Conservation (phyloP, 1,284 basidiomycete genomes). For the Naganishia sp. region DNA sequence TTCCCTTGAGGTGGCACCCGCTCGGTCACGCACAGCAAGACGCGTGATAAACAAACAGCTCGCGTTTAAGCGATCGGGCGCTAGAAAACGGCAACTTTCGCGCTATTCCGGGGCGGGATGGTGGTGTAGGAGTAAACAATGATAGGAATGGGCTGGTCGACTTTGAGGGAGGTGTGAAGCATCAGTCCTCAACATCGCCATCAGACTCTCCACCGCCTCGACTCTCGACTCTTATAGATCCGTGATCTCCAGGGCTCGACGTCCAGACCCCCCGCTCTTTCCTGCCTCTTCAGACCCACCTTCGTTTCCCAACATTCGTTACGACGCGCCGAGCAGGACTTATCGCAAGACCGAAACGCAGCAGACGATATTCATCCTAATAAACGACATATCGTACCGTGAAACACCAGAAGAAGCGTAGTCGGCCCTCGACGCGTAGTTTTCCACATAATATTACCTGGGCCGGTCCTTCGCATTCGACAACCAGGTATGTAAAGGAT, state of each 20-base stretch:
- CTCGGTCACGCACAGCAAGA: too few species aligned
- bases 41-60: too few species aligned
- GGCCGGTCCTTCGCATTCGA: slow-evolving; percentile 9
- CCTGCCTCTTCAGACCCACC: neutral
- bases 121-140: too few species aligned
- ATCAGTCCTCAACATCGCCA: too few species aligned
- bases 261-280: neutral
- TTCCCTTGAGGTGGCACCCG: too few species aligned
- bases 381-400: neutral
- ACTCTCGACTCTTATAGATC: slow-evolving; percentile 2
- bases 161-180: too few species aligned
- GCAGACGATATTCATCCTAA: neutral
- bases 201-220: too few species aligned
- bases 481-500: neutral
- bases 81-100: too few species aligned
- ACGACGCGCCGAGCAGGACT: slow-evolving; percentile 4
- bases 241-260: slow-evolving; percentile 26
- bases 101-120: too few species aligned
- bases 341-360: neutral
- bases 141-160: too few species aligned
- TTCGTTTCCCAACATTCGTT: slow-evolving; percentile 26
- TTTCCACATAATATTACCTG: neutral
- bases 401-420: neutral
- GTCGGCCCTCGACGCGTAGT: neutral
- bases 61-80: too few species aligned